Percentiles rank a stretch among this genome's conserved stretches.
These are phyloP conservation scores for Talaromyces stipitatus DNA, from an alignment of 495 filamentous ascomycete genomes.

Conservation along the genomic window DNA sequence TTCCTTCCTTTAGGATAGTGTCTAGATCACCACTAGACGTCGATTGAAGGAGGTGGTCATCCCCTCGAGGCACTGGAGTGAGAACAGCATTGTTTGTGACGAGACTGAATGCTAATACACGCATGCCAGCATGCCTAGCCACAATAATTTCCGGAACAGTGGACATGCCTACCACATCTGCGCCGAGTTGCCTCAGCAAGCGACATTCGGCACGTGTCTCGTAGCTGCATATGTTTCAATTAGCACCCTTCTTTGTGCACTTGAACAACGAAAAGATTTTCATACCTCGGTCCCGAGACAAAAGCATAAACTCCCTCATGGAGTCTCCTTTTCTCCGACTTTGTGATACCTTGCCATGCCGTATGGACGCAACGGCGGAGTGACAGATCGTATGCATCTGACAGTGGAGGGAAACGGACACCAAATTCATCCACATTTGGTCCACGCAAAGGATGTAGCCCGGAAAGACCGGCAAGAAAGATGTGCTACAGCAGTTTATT, in stretches of 20 bases:
- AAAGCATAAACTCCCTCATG: constrained; percentile 74
- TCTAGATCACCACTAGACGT: constrained; percentile 42
- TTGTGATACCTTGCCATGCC: constrained; percentile 47
- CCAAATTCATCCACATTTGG: constrained; percentile 64
- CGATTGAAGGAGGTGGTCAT: constrained; percentile 38
- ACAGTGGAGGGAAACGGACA: constrained; percentile 62
- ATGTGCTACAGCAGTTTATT: constrained; percentile 46
- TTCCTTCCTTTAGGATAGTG: constrained; percentile 52
- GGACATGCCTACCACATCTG: constrained; percentile 73
- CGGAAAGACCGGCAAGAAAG: constrained; percentile 64
- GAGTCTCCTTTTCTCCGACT: constrained; percentile 37
- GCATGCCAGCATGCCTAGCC: constrained; percentile 61
- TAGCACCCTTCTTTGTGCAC: not conserved
- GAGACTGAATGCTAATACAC: constrained; percentile 65
- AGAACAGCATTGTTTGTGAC: constrained; percentile 71
- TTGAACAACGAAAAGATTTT: not conserved
- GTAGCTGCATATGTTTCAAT: constrained; percentile 39
- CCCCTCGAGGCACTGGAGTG: constrained; percentile 54
- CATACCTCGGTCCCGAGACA: constrained; percentile 59
- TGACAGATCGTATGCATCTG: constrained; percentile 68
- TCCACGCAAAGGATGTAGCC: constrained; percentile 63
- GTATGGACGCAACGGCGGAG: constrained; percentile 54
- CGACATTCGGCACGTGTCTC: constrained; percentile 74
- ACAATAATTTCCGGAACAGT: constrained; percentile 72
- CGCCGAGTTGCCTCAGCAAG: constrained; percentile 58